Conservation (phyloP, 345 rosid genomes). For the Turnera subulata region DNA sequence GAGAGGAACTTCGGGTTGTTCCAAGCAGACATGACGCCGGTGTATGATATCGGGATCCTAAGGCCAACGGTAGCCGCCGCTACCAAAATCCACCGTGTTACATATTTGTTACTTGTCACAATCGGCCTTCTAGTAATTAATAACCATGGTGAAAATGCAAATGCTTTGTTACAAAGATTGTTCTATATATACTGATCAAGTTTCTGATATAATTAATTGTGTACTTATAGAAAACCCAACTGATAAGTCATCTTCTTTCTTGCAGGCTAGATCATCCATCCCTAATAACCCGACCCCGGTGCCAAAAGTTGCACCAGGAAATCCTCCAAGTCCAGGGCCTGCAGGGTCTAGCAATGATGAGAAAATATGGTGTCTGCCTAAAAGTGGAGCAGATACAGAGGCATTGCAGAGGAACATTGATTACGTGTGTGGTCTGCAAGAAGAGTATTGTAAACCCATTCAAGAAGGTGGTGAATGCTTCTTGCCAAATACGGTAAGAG, state of each 20-base stretch:
- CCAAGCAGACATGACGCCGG: constrained; percentile 59
- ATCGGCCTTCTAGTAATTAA: constrained; percentile 24
- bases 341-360: neutral
- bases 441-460: constrained; percentile 49
- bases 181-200: no score
- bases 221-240: no score
- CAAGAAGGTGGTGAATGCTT: constrained; percentile 47
- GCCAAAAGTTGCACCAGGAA: constrained; percentile 10
- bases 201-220: no score
- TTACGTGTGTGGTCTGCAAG: constrained; percentile 56
- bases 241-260: no score
- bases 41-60: constrained; percentile 65
- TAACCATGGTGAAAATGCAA: constrained; percentile 16
- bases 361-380: constrained; percentile 52
- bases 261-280: constrained; percentile 49
- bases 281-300: constrained; percentile 34
- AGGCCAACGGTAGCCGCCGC: constrained; percentile 63
- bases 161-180: neutral
- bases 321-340: neutral
- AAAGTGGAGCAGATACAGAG: constrained; percentile 40
- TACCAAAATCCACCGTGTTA: constrained; percentile 18
- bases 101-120: constrained; percentile 30
- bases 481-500: constrained; percentile 54
- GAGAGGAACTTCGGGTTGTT: constrained; percentile 80
- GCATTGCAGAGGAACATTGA: constrained; percentile 65